Conservation (phyloP, 306 rosid genomes). For the Mucuna pruriens region DNA sequence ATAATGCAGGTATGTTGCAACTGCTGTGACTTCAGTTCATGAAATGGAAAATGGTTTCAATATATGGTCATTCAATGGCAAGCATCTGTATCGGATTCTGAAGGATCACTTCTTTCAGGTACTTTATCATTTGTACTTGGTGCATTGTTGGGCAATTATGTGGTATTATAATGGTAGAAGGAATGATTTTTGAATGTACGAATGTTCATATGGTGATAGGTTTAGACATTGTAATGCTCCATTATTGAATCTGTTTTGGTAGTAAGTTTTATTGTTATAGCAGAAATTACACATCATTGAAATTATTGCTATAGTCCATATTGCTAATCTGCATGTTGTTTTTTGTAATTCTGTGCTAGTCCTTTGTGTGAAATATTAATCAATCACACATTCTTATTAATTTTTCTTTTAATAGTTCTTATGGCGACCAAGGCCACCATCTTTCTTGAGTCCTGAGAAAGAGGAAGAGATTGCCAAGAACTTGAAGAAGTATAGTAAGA, state of each 20-base stretch:
- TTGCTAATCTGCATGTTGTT: not conserved
- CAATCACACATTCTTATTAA: not conserved
- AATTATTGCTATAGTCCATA: not conserved
- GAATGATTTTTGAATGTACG: not conserved
- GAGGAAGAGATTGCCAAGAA: conserved; percentile 92
- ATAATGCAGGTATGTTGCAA: conserved; percentile 77
- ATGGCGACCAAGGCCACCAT: conserved; percentile 93
- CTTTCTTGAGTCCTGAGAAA: conserved; percentile 76
- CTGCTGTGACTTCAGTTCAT: conserved; percentile 88
- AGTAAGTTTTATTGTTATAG: not conserved
- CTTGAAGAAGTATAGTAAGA: conserved; percentile 91
- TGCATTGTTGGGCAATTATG: not conserved
- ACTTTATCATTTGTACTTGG: not conserved
- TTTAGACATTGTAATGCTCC: not conserved
- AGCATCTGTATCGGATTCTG: conserved; percentile 74
- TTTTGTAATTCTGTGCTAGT: not conserved
- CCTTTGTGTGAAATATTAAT: not conserved
- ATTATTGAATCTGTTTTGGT: not conserved
- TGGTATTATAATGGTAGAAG: not conserved
- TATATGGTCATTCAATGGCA: conserved; percentile 92
- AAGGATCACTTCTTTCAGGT: conserved; percentile 95
- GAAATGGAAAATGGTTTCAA: conserved; percentile 98
- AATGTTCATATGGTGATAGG: not conserved
- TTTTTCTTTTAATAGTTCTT: conserved; percentile 54
- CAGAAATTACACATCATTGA: not conserved